Percentiles rank a stretch among this genome's conserved stretches.
phyloP scores from a whole-genome alignment of 805 yeast species.

The Clavispora phyllophila region DNA sequence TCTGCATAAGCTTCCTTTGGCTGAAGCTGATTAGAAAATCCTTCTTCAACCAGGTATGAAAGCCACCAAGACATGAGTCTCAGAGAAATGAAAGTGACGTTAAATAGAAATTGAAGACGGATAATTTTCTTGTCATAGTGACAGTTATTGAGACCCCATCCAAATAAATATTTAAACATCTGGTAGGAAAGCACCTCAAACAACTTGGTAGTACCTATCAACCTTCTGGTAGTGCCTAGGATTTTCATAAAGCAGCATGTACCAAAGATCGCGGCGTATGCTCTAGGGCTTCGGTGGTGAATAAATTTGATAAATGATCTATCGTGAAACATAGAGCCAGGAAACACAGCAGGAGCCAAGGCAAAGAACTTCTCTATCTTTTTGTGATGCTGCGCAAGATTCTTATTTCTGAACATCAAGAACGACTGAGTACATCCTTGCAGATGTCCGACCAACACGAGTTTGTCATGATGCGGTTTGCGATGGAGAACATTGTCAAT shows the following conservation, averaged over 20 bases:
- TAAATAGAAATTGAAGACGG: conserved; percentile 73
- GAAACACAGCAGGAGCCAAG: conserved; percentile 87
- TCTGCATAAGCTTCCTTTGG: conserved; percentile 26
- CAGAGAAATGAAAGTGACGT: conserved; percentile 79
- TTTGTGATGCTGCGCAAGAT: conserved; percentile 33
- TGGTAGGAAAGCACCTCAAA: conserved; percentile 66
- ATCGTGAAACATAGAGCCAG: conserved; percentile 68
- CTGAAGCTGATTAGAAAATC: conserved; percentile 35
- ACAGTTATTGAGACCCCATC: conserved; percentile 80
- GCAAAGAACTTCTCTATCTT: conserved; percentile 68
- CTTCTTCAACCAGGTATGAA: conserved; percentile 31
- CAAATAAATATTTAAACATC: conserved; percentile 82
- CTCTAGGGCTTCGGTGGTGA: conserved; percentile 42
- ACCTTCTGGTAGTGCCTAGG: conserved; percentile 55
- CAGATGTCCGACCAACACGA: conserved; percentile 76
- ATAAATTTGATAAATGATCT: conserved; percentile 59
- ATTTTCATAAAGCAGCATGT: conserved; percentile 71
- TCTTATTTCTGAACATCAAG: conserved; percentile 50
- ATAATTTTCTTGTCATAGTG: conserved; percentile 54
- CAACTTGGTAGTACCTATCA: conserved; percentile 32
- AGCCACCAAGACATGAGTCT: conserved; percentile 94
- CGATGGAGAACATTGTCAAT: conserved; percentile 52
- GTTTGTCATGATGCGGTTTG: conserved; percentile 36
- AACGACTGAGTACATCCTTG: conserved; percentile 92
- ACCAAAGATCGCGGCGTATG: conserved; percentile 61